Evolutionary conservation across 2,329 filamentous ascomycete species (phyloP).

Genomic region (Bipolaris oryzae): DNA sequence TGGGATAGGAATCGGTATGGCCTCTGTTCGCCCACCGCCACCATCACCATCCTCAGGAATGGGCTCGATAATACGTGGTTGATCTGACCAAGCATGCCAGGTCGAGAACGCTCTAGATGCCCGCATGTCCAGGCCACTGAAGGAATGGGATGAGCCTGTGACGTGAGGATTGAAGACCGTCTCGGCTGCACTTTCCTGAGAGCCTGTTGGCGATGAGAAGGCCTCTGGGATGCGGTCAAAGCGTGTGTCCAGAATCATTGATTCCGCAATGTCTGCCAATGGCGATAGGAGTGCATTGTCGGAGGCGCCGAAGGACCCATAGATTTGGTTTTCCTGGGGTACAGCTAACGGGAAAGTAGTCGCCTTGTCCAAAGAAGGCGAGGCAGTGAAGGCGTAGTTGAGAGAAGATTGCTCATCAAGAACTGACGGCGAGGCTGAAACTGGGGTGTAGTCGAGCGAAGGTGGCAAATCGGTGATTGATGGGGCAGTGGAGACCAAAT

Average conservation of each 20-base stretch:
- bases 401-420: slow-evolving; percentile 34
- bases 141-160: slow-evolving; percentile 35
- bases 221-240: slow-evolving; percentile 30
- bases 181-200: slow-evolving; percentile 31
- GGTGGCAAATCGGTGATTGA: slow-evolving; percentile 34
- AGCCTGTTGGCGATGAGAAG: slow-evolving; percentile 19
- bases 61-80: slow-evolving; percentile 36
- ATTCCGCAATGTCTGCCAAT: slow-evolving; percentile 20
- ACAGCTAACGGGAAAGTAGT: slow-evolving; percentile 36
- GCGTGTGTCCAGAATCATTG: slow-evolving; percentile 34
- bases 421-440: slow-evolving; percentile 39
- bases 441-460: slow-evolving; percentile 33
- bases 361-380: slow-evolving; percentile 34
- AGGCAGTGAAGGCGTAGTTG: slow-evolving; percentile 29
- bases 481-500: slow-evolving; percentile 29
- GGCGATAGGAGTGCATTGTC: slow-evolving; percentile 27
- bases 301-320: slow-evolving; percentile 34
- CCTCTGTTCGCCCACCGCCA: slow-evolving; percentile 26
- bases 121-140: slow-evolving; percentile 38
- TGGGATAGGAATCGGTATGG: slow-evolving; percentile 40
- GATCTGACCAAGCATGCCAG: slow-evolving; percentile 39
- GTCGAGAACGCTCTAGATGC: slow-evolving; percentile 39
- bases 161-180: slow-evolving; percentile 39
- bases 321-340: slow-evolving; percentile 23
- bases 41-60: slow-evolving; percentile 35